Percentiles rank a stretch among this genome's conserved stretches.
Evolutionary conservation across 352 stramenopile species (phyloP).

Genomic region (Aphanomyces invadans): DNA sequence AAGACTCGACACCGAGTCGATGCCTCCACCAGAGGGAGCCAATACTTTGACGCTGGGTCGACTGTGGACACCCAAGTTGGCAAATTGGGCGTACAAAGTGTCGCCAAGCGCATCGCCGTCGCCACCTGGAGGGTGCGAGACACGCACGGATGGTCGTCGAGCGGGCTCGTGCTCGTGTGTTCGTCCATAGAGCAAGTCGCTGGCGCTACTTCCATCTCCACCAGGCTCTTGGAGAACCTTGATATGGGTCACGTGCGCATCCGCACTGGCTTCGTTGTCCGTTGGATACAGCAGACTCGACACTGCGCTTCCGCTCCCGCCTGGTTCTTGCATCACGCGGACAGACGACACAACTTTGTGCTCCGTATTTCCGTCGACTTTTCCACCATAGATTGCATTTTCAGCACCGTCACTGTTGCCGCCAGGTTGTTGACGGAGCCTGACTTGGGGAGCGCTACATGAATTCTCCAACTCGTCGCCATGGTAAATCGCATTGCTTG

Average conservation of each 20-base stretch:
- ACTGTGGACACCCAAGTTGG: neutral
- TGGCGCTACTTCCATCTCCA: neutral
- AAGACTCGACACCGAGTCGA: conserved; percentile 3
- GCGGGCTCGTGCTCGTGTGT: neutral
- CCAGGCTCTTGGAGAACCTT: neutral
- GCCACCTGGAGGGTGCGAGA: conserved; percentile 4
- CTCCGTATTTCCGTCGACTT: neutral
- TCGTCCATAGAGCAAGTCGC: neutral
- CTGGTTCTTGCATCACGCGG: conserved; percentile 15
- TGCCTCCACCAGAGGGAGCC: conserved; percentile 4
- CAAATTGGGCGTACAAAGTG: conserved; percentile 17
- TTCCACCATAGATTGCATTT: neutral
- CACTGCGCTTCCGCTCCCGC: conserved; percentile 1
- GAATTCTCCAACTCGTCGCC: neutral
- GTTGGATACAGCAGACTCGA: neutral
- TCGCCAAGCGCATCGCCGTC: conserved; percentile 12
- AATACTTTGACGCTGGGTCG: conserved; percentile 9
- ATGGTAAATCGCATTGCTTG: neutral
- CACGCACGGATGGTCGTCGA: neutral
- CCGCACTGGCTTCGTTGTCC: neutral
- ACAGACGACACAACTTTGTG: neutral
- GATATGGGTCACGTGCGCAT: neutral
- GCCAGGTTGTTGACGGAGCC: conserved; percentile 2
- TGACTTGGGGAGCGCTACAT: neutral
- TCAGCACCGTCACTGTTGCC: neutral